These are phyloP conservation scores for Borovskyia barvae DNA, from an alignment of 208 protist species.

Conservation along the genomic window DNA sequence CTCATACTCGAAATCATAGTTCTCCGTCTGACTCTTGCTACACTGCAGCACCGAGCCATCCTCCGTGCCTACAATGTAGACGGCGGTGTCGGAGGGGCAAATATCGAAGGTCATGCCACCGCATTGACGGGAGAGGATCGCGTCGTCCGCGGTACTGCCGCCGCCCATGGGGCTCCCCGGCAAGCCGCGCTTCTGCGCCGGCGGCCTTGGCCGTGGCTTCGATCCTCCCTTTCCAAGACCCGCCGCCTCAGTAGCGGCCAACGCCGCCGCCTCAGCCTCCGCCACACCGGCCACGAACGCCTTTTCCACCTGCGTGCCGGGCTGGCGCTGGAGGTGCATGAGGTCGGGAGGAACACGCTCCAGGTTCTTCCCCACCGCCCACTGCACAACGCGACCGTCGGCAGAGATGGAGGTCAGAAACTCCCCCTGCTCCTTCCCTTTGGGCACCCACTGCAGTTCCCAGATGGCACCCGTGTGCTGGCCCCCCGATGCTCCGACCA, in stretches of 20 bases:
- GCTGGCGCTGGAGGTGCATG: constrained; percentile 92
- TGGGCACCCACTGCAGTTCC: constrained; percentile 92
- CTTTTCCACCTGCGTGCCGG: constrained; percentile 57
- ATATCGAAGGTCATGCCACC: constrained; percentile 95
- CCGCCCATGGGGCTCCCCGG: not conserved
- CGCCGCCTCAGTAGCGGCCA: constrained; percentile 11
- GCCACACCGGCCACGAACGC: constrained; percentile 71
- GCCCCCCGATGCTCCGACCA: constrained; percentile 35
- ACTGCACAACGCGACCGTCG: constrained; percentile 95
- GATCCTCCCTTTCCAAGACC: constrained; percentile 6
- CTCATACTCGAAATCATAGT: constrained; percentile 92
- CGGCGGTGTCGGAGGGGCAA: constrained; percentile 77
- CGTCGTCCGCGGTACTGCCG: constrained; percentile 50
- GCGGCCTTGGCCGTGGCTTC: not conserved
- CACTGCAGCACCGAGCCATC: constrained; percentile 96
- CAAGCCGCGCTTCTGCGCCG: not conserved
- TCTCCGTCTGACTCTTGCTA: constrained; percentile 94
- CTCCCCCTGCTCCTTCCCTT: constrained; percentile 89
- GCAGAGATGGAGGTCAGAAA: constrained; percentile 94
- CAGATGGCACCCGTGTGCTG: constrained; percentile 95
- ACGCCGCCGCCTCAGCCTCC: constrained; percentile 47
- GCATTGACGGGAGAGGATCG: constrained; percentile 91
- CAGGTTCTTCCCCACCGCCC: constrained; percentile 94
- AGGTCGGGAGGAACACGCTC: constrained; percentile 87
- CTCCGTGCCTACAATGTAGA: constrained; percentile 95